Percentiles rank a stretch among this genome's conserved stretches.
These are phyloP conservation scores for Remersonia thermophila DNA, from an alignment of 2,329 filamentous ascomycete genomes.

Conservation along the genomic window DNA sequence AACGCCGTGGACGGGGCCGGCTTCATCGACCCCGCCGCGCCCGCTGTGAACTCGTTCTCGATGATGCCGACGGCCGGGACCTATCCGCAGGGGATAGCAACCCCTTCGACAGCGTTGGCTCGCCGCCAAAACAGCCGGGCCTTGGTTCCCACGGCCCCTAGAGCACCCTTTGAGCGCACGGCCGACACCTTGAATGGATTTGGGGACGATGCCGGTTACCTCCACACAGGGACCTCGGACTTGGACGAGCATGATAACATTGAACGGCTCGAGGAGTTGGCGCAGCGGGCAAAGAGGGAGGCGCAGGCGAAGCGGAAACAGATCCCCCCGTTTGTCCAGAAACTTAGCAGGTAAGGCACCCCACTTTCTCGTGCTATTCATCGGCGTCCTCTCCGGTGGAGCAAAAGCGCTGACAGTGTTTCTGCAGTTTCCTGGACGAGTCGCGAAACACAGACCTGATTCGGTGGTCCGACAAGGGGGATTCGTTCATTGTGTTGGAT, in stretches of 20 bases:
- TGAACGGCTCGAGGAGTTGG: conserved; percentile 67
- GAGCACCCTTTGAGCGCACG: conserved; percentile 18
- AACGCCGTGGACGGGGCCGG: conserved; percentile 27
- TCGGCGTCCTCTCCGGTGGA: conserved; percentile 12
- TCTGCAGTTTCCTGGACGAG: conserved; percentile 74
- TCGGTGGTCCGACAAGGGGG: conserved; percentile 90
- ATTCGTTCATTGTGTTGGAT: conserved; percentile 92
- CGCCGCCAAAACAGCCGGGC: conserved; percentile 39
- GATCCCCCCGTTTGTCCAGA: conserved; percentile 95
- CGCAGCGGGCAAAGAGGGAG: conserved; percentile 72
- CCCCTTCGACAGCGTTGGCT: conserved; percentile 37
- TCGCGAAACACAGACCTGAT: conserved; percentile 90
- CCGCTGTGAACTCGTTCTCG: conserved; percentile 26
- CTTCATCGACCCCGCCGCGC: conserved; percentile 25
- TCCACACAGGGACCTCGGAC: conserved; percentile 25
- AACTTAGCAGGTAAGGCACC: conserved; percentile 68
- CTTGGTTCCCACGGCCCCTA: conserved; percentile 32
- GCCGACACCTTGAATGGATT: conserved; percentile 28
- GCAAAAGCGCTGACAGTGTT: not conserved
- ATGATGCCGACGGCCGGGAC: conserved; percentile 22
- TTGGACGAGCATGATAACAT: conserved; percentile 55
- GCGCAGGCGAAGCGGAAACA: conserved; percentile 84
- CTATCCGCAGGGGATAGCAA: conserved; percentile 18
- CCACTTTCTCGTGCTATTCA: conserved; percentile 2
- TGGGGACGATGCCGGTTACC: conserved; percentile 28